These are phyloP conservation scores for Rutstroemia sp. DNA, from an alignment of 2,329 filamentous ascomycete species.

Conservation along the genomic window DNA sequence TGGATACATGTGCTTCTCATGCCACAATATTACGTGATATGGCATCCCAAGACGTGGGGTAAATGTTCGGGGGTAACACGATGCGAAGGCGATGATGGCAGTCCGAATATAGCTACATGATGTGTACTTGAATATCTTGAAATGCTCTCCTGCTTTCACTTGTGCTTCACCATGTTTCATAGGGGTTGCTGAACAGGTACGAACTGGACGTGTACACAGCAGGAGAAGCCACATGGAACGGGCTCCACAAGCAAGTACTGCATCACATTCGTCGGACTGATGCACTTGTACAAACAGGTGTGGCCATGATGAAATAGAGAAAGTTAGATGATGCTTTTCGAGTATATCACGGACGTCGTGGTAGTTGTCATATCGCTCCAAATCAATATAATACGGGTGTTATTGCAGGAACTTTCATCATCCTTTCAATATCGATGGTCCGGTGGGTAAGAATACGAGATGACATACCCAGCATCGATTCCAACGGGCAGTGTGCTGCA, in stretches of 20 bases:
- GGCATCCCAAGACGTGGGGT: background rate
- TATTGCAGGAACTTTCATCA: constrained; percentile 6
- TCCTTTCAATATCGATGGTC: background rate
- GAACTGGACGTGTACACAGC: constrained; percentile 1
- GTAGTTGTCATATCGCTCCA: constrained; percentile 5
- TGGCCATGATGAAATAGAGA: background rate
- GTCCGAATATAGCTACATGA: background rate
- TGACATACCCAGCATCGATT: constrained; percentile 2
- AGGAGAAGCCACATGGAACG: constrained; percentile 3
- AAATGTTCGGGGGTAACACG: background rate
- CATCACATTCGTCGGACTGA: background rate
- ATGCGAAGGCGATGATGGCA: background rate
- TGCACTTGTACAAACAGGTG: background rate
- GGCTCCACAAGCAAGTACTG: background rate
- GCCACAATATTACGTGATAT: constrained; percentile 1
- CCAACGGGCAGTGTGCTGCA: constrained; percentile 17
- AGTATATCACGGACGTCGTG: constrained; percentile 1
- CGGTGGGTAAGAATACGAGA: background rate
- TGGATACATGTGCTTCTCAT: no score
- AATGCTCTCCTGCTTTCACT: background rate
- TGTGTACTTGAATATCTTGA: background rate
- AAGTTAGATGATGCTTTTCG: background rate
- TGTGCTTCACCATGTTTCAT: background rate
- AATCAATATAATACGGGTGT: background rate
- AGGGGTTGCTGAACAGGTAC: background rate